Base-by-base conservation (phyloP, 805 yeast genomes). In the Candida qinlingensis region DNA sequence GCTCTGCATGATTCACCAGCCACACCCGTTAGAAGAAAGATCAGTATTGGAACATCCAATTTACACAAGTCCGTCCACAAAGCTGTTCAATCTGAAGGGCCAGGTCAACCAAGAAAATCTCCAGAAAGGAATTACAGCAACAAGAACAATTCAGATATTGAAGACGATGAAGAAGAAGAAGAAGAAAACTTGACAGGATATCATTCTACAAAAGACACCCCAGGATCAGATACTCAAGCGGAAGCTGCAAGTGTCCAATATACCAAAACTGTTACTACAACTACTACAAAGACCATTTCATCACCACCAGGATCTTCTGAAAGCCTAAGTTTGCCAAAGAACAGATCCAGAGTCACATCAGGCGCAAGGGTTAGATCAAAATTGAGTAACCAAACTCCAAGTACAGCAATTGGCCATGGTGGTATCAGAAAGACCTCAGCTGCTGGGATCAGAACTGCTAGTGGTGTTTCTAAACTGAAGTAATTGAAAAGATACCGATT, bases 101-200 rank as follows among this genome's bases (percentile, higher is more conserved):
- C 99, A 0, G 99, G 98, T 2, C 99, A 94, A 67, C 99, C 99
- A 38, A 79, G 97, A 61, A 92, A 92, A 49, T 62, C 56, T 58
- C 69, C 64, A 69, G 67, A 58, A 64, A 58, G 66, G 66, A 56
- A 48, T 55, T 27, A 48, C 54, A 51, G 49, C 28, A 50, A 52
- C 33, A 56, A 56, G 38, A 37, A 60, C 54, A 48, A 49, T 29
- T 55, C 55, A 42, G 61, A 57, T 40, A 61, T 56, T n/a, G 63
- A 64, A 40, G 64, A 56, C 13, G 56, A 60, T n/a, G 63, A 63
- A 50, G 61, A 59, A 6, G 58, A 56, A 4, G 60, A 59, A 37
- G 54, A 65, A 51, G 58, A 54, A 2, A 51, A 57, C 4, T 13
- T 10, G 6, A 36, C 44, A 7, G 45, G 30, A 30, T 54, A 53